A percentile compares a stretch with the other conserved stretches of the same genome.
phyloP scores from a whole-genome alignment of 2,329 filamentous ascomycete species.

The Colletotrichum spinosum region DNA sequence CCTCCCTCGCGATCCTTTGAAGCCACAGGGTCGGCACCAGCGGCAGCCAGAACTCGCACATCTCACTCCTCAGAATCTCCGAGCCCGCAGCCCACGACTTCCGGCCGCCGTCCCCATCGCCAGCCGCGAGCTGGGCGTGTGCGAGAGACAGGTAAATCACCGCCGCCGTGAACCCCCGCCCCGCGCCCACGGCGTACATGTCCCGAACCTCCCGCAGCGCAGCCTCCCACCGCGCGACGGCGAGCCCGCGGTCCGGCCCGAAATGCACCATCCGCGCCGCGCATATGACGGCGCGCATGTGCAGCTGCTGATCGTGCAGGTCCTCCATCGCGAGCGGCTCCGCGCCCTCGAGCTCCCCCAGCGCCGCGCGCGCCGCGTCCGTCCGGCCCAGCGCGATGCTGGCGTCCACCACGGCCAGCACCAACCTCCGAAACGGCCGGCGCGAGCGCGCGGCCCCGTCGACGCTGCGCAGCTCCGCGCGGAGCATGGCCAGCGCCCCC shows the following conservation, averaged over 20 bases:
- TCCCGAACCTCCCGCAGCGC: conserved; percentile 38
- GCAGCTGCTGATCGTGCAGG: conserved; percentile 46
- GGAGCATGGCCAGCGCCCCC: conserved; percentile 40
- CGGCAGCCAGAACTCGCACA: conserved; percentile 48
- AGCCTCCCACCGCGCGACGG: conserved; percentile 40
- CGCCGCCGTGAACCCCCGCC: conserved; percentile 42
- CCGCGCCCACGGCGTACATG: conserved; percentile 40
- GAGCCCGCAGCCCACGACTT: conserved; percentile 41
- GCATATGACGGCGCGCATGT: conserved; percentile 45
- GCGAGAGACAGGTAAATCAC: conserved; percentile 45
- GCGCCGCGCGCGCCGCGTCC: conserved; percentile 26
- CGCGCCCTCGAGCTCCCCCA: conserved; percentile 33
- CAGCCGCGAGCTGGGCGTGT: conserved; percentile 42
- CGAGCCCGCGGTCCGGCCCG: conserved; percentile 1
- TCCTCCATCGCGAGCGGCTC: conserved; percentile 44
- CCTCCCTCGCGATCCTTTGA: conserved; percentile 41
- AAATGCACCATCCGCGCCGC: conserved; percentile 39
- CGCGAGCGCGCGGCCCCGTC: conserved; percentile 37
- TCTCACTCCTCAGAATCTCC: conserved; percentile 37
- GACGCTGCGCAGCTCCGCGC: conserved; percentile 40
- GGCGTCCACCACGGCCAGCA: conserved; percentile 42
- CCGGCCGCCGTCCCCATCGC: conserved; percentile 32
- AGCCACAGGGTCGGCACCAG: conserved; percentile 46
- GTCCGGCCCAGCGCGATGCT: conserved; percentile 40
- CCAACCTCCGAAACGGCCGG: conserved; percentile 41